These are phyloP conservation scores for Leishmania braziliensis DNA, from an alignment of 208 protist genomes.

Conservation along the genomic window DNA sequence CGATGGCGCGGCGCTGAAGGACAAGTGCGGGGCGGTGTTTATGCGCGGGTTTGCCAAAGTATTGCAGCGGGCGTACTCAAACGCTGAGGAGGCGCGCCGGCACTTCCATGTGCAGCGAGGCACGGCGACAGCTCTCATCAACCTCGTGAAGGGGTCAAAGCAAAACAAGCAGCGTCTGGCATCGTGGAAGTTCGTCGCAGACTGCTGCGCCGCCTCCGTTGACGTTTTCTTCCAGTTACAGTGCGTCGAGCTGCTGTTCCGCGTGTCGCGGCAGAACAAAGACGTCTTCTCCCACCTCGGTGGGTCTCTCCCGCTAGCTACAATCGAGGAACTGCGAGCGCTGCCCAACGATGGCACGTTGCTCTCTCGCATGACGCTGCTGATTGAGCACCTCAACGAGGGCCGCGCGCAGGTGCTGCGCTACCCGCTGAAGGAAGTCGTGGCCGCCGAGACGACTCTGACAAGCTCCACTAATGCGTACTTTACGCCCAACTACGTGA, in stretches of 20 bases:
- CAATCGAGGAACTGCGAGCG: conserved; percentile 50
- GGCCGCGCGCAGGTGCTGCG: conserved; percentile 59
- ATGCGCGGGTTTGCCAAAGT: conserved; percentile 66
- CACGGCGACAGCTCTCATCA: conserved; percentile 85
- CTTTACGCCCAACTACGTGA: conserved; percentile 85
- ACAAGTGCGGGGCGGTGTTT: conserved; percentile 74
- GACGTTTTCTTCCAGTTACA: conserved; percentile 93
- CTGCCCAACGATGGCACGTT: conserved; percentile 79
- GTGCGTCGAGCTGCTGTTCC: conserved; percentile 91
- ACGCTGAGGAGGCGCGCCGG: conserved; percentile 44
- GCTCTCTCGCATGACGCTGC: conserved; percentile 67
- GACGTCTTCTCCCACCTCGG: conserved; percentile 49
- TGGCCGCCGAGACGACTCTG: conserved; percentile 70
- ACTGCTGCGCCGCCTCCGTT: conserved; percentile 65
- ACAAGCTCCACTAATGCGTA: conserved; percentile 65
- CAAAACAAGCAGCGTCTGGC: conserved; percentile 81
- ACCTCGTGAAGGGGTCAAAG: conserved; percentile 89
- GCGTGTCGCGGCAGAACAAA: conserved; percentile 77
- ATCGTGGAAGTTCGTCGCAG: conserved; percentile 79
- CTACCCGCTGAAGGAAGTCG: conserved; percentile 65
- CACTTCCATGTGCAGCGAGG: conserved; percentile 76
- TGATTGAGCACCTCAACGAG: conserved; percentile 75
- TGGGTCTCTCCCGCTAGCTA: conserved; percentile 32
- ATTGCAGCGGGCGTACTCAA: conserved; percentile 62
- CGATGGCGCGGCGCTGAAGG: conserved; percentile 82